phyloP scores from a whole-genome alignment of 2,329 filamentous ascomycete species.

The Clonostachys rosea region DNA sequence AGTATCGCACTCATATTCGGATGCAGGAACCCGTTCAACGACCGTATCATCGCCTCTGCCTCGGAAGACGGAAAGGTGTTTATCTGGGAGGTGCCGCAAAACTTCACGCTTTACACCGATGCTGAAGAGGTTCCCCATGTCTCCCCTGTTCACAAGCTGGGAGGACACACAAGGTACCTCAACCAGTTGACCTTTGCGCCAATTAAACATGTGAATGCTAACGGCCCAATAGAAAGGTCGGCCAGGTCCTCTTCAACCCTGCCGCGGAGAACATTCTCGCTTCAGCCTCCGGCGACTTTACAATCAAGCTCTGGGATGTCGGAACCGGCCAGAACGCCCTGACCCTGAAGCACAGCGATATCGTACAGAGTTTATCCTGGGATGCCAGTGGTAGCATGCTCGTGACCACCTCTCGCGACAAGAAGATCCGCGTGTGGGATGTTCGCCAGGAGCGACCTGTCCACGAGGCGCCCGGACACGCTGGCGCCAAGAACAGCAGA shows the following conservation, averaged over 20 bases:
- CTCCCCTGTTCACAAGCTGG: constrained; percentile 73
- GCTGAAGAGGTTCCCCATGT: constrained; percentile 81
- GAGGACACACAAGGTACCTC: constrained; percentile 77
- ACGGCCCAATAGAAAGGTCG: constrained; percentile 69
- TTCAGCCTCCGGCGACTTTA: constrained; percentile 91
- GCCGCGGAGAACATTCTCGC: constrained; percentile 93
- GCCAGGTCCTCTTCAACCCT: constrained; percentile 96
- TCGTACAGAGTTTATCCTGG: constrained; percentile 95
- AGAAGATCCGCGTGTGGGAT: constrained; percentile 98
- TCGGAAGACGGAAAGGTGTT: constrained; percentile 98
- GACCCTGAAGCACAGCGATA: constrained; percentile 80
- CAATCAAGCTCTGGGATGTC: constrained; percentile 94
- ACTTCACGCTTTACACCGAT: constrained; percentile 81
- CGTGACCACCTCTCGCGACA: constrained; percentile 92
- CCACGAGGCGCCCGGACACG: constrained; percentile 80
- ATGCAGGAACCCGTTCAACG: constrained; percentile 89
- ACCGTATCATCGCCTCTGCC: constrained; percentile 84
- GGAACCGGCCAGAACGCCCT: constrained; percentile 70
- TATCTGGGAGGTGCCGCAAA: constrained; percentile 89
- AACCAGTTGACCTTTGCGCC: constrained; percentile 1
- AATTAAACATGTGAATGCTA: neutral
- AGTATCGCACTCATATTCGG: neutral
- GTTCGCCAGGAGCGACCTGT: constrained; percentile 85
- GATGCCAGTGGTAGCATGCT: constrained; percentile 83
- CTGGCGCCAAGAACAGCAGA: constrained; percentile 95